Conservation (phyloP, 257 asterid species). For the Ilex asprella region DNA sequence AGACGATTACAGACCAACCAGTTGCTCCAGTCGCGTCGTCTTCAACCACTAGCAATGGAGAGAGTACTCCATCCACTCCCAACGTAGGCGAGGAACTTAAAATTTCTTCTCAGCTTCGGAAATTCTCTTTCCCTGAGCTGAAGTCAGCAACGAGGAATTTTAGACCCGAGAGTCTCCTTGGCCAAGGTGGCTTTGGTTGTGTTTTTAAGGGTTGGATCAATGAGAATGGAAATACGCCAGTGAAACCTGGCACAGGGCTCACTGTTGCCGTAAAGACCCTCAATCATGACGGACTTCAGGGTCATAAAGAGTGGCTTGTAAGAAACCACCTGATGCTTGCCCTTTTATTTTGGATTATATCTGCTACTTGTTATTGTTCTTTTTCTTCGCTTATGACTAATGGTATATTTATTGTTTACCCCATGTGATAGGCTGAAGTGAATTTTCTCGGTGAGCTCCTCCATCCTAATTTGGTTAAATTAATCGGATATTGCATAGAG, state of each 20-base stretch:
- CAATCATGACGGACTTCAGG: conserved; percentile 82
- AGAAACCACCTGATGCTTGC: conserved; percentile 6
- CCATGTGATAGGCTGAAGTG: conserved; percentile 66
- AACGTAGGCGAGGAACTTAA: conserved; percentile 51
- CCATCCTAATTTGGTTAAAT: conserved; percentile 68
- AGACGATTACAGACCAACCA: conserved; percentile 45
- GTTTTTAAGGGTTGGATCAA: conserved; percentile 89
- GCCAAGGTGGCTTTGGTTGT: conserved; percentile 90
- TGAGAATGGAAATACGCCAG: conserved; percentile 55
- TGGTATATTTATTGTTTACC: background rate
- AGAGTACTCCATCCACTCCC: conserved; percentile 59
- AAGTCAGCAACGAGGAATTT: conserved; percentile 68
- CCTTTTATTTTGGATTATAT: background rate
- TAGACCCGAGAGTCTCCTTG: conserved; percentile 66
- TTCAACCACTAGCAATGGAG: conserved; percentile 54
- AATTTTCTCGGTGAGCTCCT: conserved; percentile 74
- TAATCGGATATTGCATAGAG: conserved; percentile 84
- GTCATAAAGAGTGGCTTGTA: conserved; percentile 95
- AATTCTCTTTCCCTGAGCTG: conserved; percentile 57
- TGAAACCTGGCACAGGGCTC: conserved; percentile 69
- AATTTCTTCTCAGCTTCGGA: conserved; percentile 76
- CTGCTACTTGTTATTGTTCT: background rate
- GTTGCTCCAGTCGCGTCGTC: conserved; percentile 54
- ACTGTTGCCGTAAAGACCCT: conserved; percentile 84
- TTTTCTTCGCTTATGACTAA: background rate